Evolutionary conservation across 2,329 filamentous ascomycete genomes (phyloP).

Genomic region (Neonectria magnoliae): DNA sequence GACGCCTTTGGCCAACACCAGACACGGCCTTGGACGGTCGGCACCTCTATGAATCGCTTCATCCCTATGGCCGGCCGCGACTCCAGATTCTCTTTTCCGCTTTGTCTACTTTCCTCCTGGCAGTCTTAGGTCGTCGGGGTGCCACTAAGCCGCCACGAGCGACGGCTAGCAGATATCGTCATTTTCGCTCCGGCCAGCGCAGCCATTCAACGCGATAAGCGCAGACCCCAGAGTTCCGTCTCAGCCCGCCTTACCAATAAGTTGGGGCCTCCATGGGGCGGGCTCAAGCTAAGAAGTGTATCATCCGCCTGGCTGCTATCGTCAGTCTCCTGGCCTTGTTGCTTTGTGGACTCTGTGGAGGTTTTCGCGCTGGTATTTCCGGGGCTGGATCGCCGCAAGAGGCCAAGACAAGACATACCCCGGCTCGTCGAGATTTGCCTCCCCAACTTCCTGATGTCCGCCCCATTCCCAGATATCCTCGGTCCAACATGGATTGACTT

Average conservation of each 20-base stretch:
- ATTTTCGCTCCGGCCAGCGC: conserved; percentile 31
- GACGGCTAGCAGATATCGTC: conserved; percentile 27
- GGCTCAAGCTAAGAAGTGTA: conserved; percentile 18
- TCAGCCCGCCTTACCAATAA: conserved; percentile 21
- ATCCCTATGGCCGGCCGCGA: conserved; percentile 17
- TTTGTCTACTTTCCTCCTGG: conserved; percentile 16
- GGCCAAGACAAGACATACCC: conserved; percentile 18
- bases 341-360: neutral
- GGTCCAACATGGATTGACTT: conserved; percentile 21
- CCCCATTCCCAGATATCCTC: conserved; percentile 36
- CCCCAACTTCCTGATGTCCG: conserved; percentile 34
- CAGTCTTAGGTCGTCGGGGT: conserved; percentile 15
- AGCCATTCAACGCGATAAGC: conserved; percentile 43
- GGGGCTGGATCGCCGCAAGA: conserved; percentile 30
- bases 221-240: conserved; percentile 39
- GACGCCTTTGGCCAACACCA: conserved; percentile 30
- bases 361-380: conserved; percentile 27
- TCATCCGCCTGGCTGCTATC: conserved; percentile 34
- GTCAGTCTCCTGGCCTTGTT: conserved; percentile 17
- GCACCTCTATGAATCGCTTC: neutral
- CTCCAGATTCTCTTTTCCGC: conserved; percentile 21
- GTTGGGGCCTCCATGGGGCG: conserved; percentile 19
- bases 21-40: conserved; percentile 3
- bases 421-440: conserved; percentile 31
- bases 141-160: conserved; percentile 27